Evolutionary conservation across 2,329 filamentous ascomycete species (phyloP).

Genomic region (Aspergillus carbonarius): DNA sequence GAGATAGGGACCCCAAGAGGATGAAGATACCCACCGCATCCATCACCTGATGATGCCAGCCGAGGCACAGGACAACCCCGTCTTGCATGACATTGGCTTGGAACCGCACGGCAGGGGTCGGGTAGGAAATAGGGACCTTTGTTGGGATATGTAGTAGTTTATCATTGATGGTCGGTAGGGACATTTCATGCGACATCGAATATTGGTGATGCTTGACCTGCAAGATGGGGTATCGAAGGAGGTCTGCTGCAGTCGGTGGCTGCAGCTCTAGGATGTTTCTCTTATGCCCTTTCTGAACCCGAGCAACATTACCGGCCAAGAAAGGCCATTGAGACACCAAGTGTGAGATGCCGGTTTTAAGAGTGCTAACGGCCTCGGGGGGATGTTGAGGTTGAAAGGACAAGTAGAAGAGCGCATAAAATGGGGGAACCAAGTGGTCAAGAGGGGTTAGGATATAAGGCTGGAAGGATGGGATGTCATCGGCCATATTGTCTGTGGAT

Average conservation of each 20-base stretch:
- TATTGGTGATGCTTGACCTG: neutral
- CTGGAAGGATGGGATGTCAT: neutral
- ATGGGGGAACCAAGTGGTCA: neutral
- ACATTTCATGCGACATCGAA: neutral
- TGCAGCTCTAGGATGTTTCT: neutral
- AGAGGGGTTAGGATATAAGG: neutral
- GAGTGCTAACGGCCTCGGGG: neutral
- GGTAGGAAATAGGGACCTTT: neutral
- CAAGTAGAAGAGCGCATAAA: neutral
- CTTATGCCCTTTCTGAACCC: neutral
- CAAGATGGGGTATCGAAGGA: neutral
- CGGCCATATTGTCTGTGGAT: neutral
- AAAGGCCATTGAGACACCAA: neutral
- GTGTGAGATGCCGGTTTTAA: neutral
- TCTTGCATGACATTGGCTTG: neutral
- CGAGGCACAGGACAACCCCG: neutral
- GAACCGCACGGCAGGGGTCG: neutral
- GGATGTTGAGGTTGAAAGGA: neutral
- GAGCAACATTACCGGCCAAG: neutral
- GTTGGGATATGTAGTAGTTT: neutral
- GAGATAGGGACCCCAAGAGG: neutral
- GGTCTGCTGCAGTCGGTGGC: neutral
- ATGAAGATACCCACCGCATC: neutral
- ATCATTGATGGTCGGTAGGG: neutral
- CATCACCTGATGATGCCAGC: neutral